Conservation (phyloP, 2,329 filamentous ascomycete species). For the Trichothecium sympodiale region DNA sequence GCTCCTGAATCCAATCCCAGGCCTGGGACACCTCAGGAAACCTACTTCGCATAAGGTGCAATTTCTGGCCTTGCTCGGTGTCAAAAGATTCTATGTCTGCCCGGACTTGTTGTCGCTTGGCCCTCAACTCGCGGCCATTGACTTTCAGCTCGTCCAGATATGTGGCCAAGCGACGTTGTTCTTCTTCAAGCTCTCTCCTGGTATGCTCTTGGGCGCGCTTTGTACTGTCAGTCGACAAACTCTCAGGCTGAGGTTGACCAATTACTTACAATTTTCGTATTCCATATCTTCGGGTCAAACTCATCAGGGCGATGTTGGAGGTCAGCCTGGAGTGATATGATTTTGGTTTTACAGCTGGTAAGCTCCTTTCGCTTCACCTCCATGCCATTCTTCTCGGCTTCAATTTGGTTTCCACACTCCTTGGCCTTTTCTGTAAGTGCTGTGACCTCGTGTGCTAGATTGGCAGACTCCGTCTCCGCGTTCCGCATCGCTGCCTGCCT, state of each 20-base stretch:
- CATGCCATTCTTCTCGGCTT: conserved; percentile 39
- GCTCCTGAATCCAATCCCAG: conserved; percentile 72
- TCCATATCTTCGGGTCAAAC: conserved; percentile 61
- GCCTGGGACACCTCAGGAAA: conserved; percentile 56
- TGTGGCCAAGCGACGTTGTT: conserved; percentile 21
- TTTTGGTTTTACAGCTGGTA: conserved; percentile 37
- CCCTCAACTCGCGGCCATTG: conserved; percentile 28
- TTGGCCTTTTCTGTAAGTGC: conserved; percentile 26
- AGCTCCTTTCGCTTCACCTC: conserved; percentile 40
- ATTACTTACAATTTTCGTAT: conserved; percentile 55
- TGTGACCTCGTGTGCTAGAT: conserved; percentile 26
- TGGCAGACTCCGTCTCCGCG: conserved; percentile 40
- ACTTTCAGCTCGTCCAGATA: conserved; percentile 31
- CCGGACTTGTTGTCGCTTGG: conserved; percentile 26
- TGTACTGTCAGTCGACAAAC: conserved; percentile 13
- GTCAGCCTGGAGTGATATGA: conserved; percentile 53
- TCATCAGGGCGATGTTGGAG: conserved; percentile 50
- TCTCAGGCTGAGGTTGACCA: neutral
- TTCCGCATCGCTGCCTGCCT: conserved; percentile 42
- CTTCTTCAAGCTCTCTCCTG: conserved; percentile 37
- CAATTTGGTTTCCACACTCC: conserved; percentile 29
- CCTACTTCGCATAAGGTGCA: conserved; percentile 48
- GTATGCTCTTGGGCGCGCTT: conserved; percentile 52
- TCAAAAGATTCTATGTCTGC: conserved; percentile 48
- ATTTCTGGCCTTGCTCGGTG: conserved; percentile 65